These are phyloP conservation scores for Sporothrix pseudoabietina DNA, from an alignment of 2,329 filamentous ascomycete species.

Conservation along the genomic window DNA sequence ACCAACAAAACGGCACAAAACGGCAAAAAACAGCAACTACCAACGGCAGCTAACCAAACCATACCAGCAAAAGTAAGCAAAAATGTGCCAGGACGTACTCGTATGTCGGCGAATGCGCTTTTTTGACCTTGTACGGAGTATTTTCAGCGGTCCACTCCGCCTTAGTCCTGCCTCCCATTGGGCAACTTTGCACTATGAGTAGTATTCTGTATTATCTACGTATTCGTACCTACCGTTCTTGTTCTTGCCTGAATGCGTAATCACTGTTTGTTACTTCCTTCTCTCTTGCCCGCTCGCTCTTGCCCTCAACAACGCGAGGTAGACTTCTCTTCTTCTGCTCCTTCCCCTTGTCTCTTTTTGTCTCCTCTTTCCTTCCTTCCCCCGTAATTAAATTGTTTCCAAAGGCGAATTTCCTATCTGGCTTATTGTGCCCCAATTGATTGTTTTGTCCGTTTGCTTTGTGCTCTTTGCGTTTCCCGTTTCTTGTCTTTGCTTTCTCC, in stretches of 20 bases:
- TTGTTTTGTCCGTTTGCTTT: background rate
- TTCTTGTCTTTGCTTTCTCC: background rate
- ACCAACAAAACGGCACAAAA: background rate
- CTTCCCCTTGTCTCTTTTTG: background rate
- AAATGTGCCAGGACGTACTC: slow-evolving; percentile 13
- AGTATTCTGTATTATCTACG: background rate
- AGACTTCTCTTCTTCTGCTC: background rate
- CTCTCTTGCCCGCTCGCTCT: background rate
- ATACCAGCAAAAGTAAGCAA: background rate
- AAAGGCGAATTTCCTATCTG: background rate
- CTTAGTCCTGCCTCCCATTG: background rate
- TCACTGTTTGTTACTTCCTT: slow-evolving; percentile 1
- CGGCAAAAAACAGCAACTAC: background rate
- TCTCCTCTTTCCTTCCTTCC: background rate
- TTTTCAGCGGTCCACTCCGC: background rate
- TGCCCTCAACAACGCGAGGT: background rate
- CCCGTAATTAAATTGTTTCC: background rate
- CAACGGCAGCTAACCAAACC: background rate
- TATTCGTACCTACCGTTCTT: slow-evolving; percentile 13
- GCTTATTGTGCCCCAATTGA: background rate
- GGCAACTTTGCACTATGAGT: slow-evolving; percentile 9
- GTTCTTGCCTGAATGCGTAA: background rate
- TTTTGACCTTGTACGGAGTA: background rate
- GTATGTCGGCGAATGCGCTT: slow-evolving; percentile 16
- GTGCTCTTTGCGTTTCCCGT: background rate